phyloP scores from a whole-genome alignment of 768 basidiomycete species.

The Pholiota molesta region DNA sequence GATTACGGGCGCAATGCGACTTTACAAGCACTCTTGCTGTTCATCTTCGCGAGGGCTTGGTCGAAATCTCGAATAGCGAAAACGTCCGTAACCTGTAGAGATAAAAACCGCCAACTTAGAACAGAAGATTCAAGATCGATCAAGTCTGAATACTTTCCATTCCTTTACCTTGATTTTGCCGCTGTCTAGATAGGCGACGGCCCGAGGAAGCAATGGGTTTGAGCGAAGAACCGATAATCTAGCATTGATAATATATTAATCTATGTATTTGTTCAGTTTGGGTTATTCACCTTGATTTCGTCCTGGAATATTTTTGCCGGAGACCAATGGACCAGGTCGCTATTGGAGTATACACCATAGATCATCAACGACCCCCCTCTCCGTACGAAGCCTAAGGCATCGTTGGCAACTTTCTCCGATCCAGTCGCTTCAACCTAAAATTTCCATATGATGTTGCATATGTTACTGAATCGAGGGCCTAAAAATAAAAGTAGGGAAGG shows the following conservation, averaged over 20 bases:
- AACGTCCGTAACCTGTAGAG: conserved; percentile 41
- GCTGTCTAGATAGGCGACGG: conserved; percentile 85
- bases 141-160: conserved; percentile 45
- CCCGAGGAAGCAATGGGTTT: conserved; percentile 87
- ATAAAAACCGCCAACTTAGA: background rate
- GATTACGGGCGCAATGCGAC: conserved; percentile 59
- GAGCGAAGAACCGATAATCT: conserved; percentile 95
- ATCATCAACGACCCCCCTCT: conserved; percentile 84
- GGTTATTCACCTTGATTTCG: conserved; percentile 42
- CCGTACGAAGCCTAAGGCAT: conserved; percentile 88
- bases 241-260: conserved; percentile 3
- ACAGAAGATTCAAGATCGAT: background rate
- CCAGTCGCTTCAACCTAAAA: conserved; percentile 56
- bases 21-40: conserved; percentile 60
- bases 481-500: conserved; percentile 11
- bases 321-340: conserved; percentile 82
- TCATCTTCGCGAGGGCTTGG: conserved; percentile 74
- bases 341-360: conserved; percentile 90
- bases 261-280: background rate
- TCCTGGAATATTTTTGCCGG: conserved; percentile 84
- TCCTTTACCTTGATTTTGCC: conserved; percentile 83
- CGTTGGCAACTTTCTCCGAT: conserved; percentile 81
- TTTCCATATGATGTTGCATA: conserved; percentile 1
- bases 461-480: background rate
- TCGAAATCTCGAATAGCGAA: conserved; percentile 73